Percentiles rank a stretch among this genome's conserved stretches.
Evolutionary conservation across 1,284 basidiomycete genomes (phyloP).

Genomic region (Ustilago crameri): DNA sequence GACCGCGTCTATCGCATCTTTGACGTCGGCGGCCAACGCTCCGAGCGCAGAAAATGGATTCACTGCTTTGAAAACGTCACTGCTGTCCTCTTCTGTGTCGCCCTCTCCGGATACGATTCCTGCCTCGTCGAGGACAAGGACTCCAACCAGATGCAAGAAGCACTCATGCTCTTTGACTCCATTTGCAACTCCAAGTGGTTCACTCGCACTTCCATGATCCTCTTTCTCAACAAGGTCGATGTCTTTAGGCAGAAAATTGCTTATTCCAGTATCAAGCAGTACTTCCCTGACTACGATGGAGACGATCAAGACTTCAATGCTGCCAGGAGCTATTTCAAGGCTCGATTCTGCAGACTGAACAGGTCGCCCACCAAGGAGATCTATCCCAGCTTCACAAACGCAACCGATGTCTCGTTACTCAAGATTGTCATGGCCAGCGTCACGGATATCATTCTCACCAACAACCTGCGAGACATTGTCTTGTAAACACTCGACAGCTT

Average conservation of each 20-base stretch:
- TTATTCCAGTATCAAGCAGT: slow-evolving; percentile 82
- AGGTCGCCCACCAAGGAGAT: slow-evolving; percentile 88
- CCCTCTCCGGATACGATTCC: slow-evolving; percentile 88
- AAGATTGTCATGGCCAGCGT: slow-evolving; percentile 82
- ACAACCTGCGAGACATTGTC: slow-evolving; percentile 45
- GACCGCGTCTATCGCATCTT: slow-evolving; percentile 74
- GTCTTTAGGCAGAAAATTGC: slow-evolving; percentile 84
- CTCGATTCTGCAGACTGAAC: slow-evolving; percentile 82
- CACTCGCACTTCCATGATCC: slow-evolving; percentile 87
- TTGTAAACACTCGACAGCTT: slow-evolving; percentile 11
- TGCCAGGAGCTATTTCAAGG: slow-evolving; percentile 90
- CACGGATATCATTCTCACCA: slow-evolving; percentile 62
- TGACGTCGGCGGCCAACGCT: slow-evolving; percentile 90
- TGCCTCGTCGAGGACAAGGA: slow-evolving; percentile 92
- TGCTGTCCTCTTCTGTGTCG: slow-evolving; percentile 86
- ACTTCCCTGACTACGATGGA: slow-evolving; percentile 72
- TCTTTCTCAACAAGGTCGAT: slow-evolving; percentile 75
- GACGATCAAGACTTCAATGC: slow-evolving; percentile 74
- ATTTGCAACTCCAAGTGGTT: slow-evolving; percentile 98
- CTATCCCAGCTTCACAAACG: slow-evolving; percentile 87
- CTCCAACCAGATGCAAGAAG: slow-evolving; percentile 95
- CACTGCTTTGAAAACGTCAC: slow-evolving; percentile 73
- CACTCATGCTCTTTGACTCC: slow-evolving; percentile 93
- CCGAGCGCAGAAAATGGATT: slow-evolving; percentile 79
- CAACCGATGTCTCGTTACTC: slow-evolving; percentile 90